These are phyloP conservation scores for Dothidotthia symphoricarpi DNA, from an alignment of 2,329 filamentous ascomycete species.

Conservation along the genomic window DNA sequence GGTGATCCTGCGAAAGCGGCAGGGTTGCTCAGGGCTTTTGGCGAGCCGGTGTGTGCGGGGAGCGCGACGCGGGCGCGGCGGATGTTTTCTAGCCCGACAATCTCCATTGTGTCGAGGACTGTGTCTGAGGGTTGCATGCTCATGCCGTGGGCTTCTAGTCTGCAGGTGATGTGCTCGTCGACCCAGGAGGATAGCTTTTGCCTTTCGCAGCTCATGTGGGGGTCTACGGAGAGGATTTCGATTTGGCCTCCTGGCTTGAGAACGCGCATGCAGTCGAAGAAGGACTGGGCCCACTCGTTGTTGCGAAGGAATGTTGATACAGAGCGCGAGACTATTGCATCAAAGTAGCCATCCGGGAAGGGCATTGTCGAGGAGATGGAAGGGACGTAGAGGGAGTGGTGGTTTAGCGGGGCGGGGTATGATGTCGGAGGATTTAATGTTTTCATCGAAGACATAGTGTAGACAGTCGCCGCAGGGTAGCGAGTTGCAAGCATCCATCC, in stretches of 20 bases:
- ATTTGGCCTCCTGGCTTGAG: constrained; percentile 30
- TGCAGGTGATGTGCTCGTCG: constrained; percentile 21
- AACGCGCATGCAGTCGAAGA: constrained; percentile 30
- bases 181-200: constrained; percentile 23
- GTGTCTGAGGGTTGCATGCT: constrained; percentile 27
- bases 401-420: constrained; percentile 28
- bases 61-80: constrained; percentile 28
- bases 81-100: constrained; percentile 28
- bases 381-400: constrained; percentile 27
- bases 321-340: constrained; percentile 26
- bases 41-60: constrained; percentile 15
- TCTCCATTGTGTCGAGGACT: constrained; percentile 31
- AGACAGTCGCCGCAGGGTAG: constrained; percentile 26
- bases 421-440: constrained; percentile 16
- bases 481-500: constrained; percentile 28
- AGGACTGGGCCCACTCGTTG: constrained; percentile 28
- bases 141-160: constrained; percentile 21
- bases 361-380: constrained; percentile 22
- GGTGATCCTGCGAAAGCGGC: constrained; percentile 8
- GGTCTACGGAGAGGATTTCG: constrained; percentile 26
- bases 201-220: constrained; percentile 26
- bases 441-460: constrained; percentile 25
- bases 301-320: constrained; percentile 24
- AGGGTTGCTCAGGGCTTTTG: no score
- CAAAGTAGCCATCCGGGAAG: constrained; percentile 28